phyloP scores from a whole-genome alignment of 306 rosid genomes.

The Glycyrrhiza uralensis region DNA sequence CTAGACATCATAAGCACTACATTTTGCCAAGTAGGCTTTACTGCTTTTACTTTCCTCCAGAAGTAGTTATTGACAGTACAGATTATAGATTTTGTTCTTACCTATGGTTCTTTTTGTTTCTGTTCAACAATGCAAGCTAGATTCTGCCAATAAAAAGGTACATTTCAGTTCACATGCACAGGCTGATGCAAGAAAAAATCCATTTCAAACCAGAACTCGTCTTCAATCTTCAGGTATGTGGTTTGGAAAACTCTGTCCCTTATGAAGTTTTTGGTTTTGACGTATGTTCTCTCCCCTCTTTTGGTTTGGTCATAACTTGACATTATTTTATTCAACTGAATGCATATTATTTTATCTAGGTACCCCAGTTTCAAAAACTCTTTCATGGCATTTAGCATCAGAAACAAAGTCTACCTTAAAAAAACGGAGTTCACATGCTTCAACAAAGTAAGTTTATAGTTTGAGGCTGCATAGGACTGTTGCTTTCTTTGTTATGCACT shows the following conservation, averaged over 20 bases:
- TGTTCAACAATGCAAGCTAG: slow-evolving; percentile 66
- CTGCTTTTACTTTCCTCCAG: slow-evolving; percentile 12
- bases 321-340: slow-evolving; percentile 6
- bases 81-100: slow-evolving; percentile 23
- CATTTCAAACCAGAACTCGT: slow-evolving; percentile 54
- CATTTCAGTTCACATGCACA: slow-evolving; percentile 62
- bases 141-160: slow-evolving; percentile 72
- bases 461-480: background rate
- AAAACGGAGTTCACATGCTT: slow-evolving; percentile 47
- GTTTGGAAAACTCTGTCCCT: background rate
- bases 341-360: slow-evolving; percentile 32
- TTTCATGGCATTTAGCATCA: slow-evolving; percentile 96
- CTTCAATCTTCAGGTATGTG: slow-evolving; percentile 65
- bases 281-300: background rate
- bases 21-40: slow-evolving; percentile 74
- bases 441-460: slow-evolving; percentile 45
- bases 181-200: slow-evolving; percentile 52
- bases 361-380: slow-evolving; percentile 65
- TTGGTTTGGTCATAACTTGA: slow-evolving; percentile 8
- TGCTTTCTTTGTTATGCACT: background rate
- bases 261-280: slow-evolving; percentile 1
- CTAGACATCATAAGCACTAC: slow-evolving; percentile 93
- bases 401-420: slow-evolving; percentile 78
- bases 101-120: slow-evolving; percentile 20
- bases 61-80: slow-evolving; percentile 11